phyloP scores from a whole-genome alignment of 345 rosid genomes.

The Balakata baccata region DNA sequence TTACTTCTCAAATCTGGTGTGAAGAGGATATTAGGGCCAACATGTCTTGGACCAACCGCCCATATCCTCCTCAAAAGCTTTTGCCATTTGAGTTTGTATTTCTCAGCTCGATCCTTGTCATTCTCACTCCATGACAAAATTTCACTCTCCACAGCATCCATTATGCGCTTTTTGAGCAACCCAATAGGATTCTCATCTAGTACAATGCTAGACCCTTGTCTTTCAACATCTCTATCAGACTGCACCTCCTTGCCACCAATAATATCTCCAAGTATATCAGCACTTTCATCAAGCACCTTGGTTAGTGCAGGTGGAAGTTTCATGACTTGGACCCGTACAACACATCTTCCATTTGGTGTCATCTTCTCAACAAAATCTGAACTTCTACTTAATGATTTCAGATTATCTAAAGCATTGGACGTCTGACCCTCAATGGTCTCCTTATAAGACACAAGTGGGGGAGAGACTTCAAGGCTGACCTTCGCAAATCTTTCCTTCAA shows the following conservation, averaged over 20 bases:
- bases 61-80: constrained; percentile 68
- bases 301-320: constrained; percentile 72
- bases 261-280: constrained; percentile 64
- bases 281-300: constrained; percentile 77
- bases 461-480: constrained; percentile 77
- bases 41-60: constrained; percentile 92
- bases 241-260: constrained; percentile 61
- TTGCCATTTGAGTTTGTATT: constrained; percentile 63
- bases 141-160: constrained; percentile 56
- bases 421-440: constrained; percentile 79
- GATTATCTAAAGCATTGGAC: constrained; percentile 54
- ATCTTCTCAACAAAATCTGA: constrained; percentile 68
- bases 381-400: constrained; percentile 49
- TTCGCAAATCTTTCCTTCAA: constrained; percentile 88
- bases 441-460: constrained; percentile 85
- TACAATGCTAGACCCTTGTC: constrained; percentile 30
- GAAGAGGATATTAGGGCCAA: constrained; percentile 88
- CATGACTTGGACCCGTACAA: constrained; percentile 68
- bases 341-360: constrained; percentile 74
- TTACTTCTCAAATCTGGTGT: constrained; percentile 53
- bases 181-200: constrained; percentile 57
- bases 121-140: constrained; percentile 41
- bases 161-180: constrained; percentile 43
- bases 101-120: constrained; percentile 58
- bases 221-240: constrained; percentile 42